Evolutionary conservation across 108 stramenopile species (phyloP), one percentile per base, ranked within the genome.

Genomic region (Fragilariopsis cylindrus): DNA sequence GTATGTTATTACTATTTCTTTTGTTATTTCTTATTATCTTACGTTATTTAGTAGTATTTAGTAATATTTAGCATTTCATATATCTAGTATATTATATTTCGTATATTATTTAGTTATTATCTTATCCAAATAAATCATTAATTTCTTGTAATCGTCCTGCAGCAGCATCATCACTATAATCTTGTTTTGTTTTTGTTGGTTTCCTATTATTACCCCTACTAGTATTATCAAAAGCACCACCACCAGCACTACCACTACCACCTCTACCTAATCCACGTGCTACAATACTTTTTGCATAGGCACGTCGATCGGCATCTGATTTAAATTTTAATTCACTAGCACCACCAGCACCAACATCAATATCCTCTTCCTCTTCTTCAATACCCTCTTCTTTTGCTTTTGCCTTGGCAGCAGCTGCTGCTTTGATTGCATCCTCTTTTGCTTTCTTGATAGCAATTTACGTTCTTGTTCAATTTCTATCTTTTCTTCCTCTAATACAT

Each of bases 401-500:
- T 60, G 19, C 70, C 1, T 16, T 52, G 43, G 68, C 68, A 2
- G 68, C 48, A 18, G 0, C 11, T 46, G 42, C 57, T 55, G 44
- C 60, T 60, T 7, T 48, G 16, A 54, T 39, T 57, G 40, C 39
- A 44, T 40, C 11, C 3, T n/a, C 43, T 63, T 44, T 30, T 30
- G 30, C 2, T 30, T 30, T 30, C 30, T 30, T 30, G 2, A 12
- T 53, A 53, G 52, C 52, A 15, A 15, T 2, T 53, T n/a, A 53
- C n/a, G 12, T n/a, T 12, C 30, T 50, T 73, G 19, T 41, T 21
- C 62, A 5, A 64, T 1, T 4, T 54, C 76, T 19, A 44, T 53
- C 4, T 40, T 52, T 48, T 77, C 76, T 46, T 71, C 62, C 44
- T 64, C 70, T 2, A 77, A 12, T 6, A 77, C n/a, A 13, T 58